A percentile compares a stretch with the other conserved stretches of the same genome.
Evolutionary conservation across 2,329 filamentous ascomycete species (phyloP).

Genomic region (Penicillium psychrosexuale): DNA sequence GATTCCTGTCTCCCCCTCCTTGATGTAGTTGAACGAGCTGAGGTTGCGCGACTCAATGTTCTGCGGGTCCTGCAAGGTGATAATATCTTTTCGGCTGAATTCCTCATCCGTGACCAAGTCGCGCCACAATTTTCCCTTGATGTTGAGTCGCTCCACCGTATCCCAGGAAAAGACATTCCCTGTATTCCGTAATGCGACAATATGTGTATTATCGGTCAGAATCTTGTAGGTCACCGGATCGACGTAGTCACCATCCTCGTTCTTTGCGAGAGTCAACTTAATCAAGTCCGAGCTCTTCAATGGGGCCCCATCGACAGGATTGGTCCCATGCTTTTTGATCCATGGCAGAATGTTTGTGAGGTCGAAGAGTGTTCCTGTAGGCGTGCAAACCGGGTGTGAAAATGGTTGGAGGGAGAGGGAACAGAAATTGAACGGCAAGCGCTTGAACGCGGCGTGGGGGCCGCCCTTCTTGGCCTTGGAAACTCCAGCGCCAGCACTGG

Average conservation of each 20-base stretch:
- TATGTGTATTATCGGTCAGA: conserved; percentile 96
- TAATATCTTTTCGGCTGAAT: conserved; percentile 87
- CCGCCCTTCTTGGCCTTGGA: conserved; percentile 52
- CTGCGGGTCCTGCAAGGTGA: conserved; percentile 93
- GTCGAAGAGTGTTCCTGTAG: conserved; percentile 86
- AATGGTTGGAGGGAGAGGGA: conserved; percentile 94
- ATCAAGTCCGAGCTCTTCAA: conserved; percentile 80
- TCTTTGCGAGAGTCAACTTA: conserved; percentile 86
- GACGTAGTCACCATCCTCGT: conserved; percentile 85
- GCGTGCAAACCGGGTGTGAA: conserved; percentile 87
- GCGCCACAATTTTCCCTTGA: conserved; percentile 94
- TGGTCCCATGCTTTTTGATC: conserved; percentile 90
- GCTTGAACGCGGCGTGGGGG: conserved; percentile 68
- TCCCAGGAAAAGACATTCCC: conserved; percentile 97
- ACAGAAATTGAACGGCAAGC: conserved; percentile 97
- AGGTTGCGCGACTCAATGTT: conserved; percentile 80
- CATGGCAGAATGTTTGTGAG: conserved; percentile 90
- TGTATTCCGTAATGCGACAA: conserved; percentile 79
- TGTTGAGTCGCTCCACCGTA: conserved; percentile 89
- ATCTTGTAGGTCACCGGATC: conserved; percentile 97
- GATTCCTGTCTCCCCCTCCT: conserved; percentile 70
- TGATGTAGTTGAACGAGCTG: conserved; percentile 81
- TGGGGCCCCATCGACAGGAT: conserved; percentile 79
- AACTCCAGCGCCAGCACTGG: conserved; percentile 68
- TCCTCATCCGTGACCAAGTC: conserved; percentile 84